phyloP scores from a whole-genome alignment of 2,329 filamentous ascomycete species.

The Hypomyces perniciosus region DNA sequence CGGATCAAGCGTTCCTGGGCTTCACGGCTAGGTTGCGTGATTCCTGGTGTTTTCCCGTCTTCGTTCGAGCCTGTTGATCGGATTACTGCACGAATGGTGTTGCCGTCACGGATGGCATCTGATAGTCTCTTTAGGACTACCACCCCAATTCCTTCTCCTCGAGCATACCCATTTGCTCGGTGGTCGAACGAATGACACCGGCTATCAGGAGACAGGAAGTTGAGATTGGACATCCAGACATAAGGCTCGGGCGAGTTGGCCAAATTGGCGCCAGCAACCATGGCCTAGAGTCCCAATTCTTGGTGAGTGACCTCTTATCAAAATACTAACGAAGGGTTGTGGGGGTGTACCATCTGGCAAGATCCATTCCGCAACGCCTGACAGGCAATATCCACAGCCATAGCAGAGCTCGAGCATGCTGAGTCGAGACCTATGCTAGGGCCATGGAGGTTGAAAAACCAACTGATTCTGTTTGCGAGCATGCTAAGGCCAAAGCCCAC shows the following conservation, averaged over 20 bases:
- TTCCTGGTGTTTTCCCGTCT: constrained; percentile 37
- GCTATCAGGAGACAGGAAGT: constrained; percentile 1
- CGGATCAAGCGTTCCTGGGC: constrained; percentile 28
- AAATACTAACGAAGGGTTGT: too few species aligned
- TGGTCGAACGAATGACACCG: constrained; percentile 13
- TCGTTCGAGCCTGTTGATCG: constrained; percentile 27
- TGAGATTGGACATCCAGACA: background rate
- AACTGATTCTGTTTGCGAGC: constrained; percentile 27
- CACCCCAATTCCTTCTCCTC: constrained; percentile 35
- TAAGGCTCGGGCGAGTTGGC: constrained; percentile 21
- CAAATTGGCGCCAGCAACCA: too few species aligned
- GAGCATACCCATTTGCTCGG: constrained; percentile 34
- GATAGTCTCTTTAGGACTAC: constrained; percentile 36
- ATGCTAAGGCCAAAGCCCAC: background rate
- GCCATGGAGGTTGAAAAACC: constrained; percentile 41
- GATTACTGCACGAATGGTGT: constrained; percentile 33
- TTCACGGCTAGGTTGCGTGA: constrained; percentile 32
- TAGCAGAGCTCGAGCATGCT: constrained; percentile 42
- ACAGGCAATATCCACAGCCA: constrained; percentile 33
- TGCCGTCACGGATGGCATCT: constrained; percentile 36
- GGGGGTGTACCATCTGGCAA: too few species aligned
- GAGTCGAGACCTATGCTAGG: constrained; percentile 45
- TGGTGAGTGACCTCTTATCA: too few species aligned
- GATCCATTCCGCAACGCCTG: constrained; percentile 29
- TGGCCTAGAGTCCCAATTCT: too few species aligned